phyloP scores from a whole-genome alignment of 805 yeast species.

The Huiozyma naganishii region DNA sequence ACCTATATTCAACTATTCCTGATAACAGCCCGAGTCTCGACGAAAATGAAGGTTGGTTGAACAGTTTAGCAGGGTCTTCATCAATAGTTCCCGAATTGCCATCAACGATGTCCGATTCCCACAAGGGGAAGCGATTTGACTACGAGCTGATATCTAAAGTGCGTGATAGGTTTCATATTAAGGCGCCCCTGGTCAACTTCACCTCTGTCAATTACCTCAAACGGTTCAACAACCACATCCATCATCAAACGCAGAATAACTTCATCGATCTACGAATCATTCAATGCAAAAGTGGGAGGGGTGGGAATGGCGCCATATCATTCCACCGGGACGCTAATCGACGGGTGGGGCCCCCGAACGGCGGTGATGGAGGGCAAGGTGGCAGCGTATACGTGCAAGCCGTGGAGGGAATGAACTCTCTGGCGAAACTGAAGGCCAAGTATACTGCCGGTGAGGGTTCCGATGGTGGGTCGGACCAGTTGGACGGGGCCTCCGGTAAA shows the following conservation, averaged over 20 bases:
- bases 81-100: neutral
- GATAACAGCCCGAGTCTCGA: slow-evolving; percentile 33
- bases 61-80: slow-evolving; percentile 7
- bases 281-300: slow-evolving; percentile 62
- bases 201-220: slow-evolving; percentile 22
- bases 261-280: slow-evolving; percentile 59
- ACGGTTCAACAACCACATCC: slow-evolving; percentile 33
- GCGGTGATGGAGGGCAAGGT: slow-evolving; percentile 98
- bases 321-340: slow-evolving; percentile 80
- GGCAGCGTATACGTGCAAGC: slow-evolving; percentile 83
- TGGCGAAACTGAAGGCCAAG: slow-evolving; percentile 56
- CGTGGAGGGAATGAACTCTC: slow-evolving; percentile 54
- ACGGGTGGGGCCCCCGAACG: slow-evolving; percentile 90
- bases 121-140: neutral
- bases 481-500: slow-evolving; percentile 78
- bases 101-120: neutral
- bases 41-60: slow-evolving; percentile 36
- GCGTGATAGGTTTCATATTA: slow-evolving; percentile 11
- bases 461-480: slow-evolving; percentile 61
- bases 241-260: slow-evolving; percentile 13
- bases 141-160: neutral
- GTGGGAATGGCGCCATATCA: slow-evolving; percentile 83
- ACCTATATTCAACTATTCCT: slow-evolving; percentile 8
- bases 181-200: slow-evolving; percentile 18
- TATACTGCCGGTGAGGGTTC: slow-evolving; percentile 67